phyloP scores from a whole-genome alignment of 202 grass and related monocot species.

The Eragrostis tef region DNA sequence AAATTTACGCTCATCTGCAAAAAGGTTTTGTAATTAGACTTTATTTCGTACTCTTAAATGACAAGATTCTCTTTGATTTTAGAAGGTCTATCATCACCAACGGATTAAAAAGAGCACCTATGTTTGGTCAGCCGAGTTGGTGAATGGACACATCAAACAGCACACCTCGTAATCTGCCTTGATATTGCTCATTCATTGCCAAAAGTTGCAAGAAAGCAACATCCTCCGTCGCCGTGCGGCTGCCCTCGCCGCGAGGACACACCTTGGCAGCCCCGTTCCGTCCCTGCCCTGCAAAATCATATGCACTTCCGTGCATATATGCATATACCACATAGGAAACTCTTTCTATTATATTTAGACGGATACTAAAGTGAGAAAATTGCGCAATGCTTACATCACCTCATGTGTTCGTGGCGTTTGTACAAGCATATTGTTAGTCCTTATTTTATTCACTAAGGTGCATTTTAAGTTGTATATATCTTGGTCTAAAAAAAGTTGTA shows the following conservation, averaged over 20 bases:
- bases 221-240: background rate
- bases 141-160: background rate
- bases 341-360: background rate
- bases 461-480: no score
- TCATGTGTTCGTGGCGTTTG: background rate
- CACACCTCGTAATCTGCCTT: background rate
- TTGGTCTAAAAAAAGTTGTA: no score
- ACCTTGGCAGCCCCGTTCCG: background rate
- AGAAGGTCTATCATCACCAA: no score
- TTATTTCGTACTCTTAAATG: no score
- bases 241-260: constrained; percentile 29
- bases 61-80: no score
- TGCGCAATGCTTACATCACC: no score
- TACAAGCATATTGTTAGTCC: no score
- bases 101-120: background rate
- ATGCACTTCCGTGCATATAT: background rate
- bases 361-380: background rate
- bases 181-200: constrained; percentile 8
- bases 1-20: no score
- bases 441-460: no score
- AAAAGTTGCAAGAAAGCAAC: constrained; percentile 38
- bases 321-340: background rate
- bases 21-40: no score
- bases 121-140: background rate
- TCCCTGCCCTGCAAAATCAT: background rate